phyloP scores from a whole-genome alignment of 495 filamentous ascomycete species.

The Pyrenula massariospora region DNA sequence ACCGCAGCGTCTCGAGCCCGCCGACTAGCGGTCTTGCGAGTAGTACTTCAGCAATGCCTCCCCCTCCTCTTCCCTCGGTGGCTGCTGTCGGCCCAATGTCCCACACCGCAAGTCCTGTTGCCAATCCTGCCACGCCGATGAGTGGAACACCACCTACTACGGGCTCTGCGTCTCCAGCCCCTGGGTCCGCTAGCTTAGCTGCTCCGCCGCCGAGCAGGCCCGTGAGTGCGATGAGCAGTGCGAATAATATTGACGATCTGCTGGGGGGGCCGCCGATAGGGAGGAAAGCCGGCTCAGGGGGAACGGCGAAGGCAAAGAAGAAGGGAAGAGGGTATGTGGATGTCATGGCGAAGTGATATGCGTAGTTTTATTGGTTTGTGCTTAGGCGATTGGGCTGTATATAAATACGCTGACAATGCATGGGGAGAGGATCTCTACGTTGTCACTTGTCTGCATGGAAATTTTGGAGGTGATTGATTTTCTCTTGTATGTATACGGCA shows the following conservation, averaged over 20 bases:
- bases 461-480: no score
- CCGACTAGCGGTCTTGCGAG: constrained; percentile 28
- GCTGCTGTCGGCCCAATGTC: constrained; percentile 11
- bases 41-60: constrained; percentile 15
- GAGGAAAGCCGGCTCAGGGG: constrained; percentile 47
- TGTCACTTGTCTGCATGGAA: no score
- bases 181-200: constrained; percentile 15
- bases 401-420: no score
- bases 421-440: no score
- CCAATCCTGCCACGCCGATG: constrained; percentile 24
- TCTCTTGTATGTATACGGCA: no score
- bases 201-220: constrained; percentile 32
- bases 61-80: constrained; percentile 20
- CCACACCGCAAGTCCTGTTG: constrained; percentile 22
- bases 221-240: constrained; percentile 59
- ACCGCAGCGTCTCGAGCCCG: constrained; percentile 3
- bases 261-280: constrained; percentile 44
- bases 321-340: constrained; percentile 81
- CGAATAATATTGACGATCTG: constrained; percentile 78
- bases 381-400: no score
- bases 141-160: constrained; percentile 28
- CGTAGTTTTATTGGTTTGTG: no score
- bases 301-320: constrained; percentile 58
- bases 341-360: constrained; percentile 58
- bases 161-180: constrained; percentile 19